These are phyloP conservation scores for Cantharellus cinnabarinus DNA, from an alignment of 768 basidiomycete genomes.

Conservation along the genomic window DNA sequence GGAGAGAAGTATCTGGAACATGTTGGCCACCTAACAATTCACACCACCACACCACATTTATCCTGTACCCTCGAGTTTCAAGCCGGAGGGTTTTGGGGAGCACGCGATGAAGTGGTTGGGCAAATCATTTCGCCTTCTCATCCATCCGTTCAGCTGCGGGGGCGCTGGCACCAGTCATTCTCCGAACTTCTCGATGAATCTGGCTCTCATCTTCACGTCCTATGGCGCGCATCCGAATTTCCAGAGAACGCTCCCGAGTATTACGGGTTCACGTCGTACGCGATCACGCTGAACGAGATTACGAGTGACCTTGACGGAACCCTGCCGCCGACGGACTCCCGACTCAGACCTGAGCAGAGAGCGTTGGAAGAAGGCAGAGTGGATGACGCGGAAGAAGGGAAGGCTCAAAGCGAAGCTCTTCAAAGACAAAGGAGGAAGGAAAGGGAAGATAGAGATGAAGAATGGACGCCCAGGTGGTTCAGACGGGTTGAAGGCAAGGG, in stretches of 20 bases:
- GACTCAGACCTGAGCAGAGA: constrained; percentile 60
- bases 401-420: constrained; percentile 48
- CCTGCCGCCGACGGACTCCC: constrained; percentile 65
- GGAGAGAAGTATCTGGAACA: constrained; percentile 85
- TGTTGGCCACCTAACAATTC: constrained; percentile 52
- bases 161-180: constrained; percentile 76
- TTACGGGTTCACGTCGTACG: constrained; percentile 70
- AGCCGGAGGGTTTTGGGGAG: constrained; percentile 65
- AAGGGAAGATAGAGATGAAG: constrained; percentile 28
- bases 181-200: constrained; percentile 40
- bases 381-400: constrained; percentile 51
- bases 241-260: constrained; percentile 47
- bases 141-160: constrained; percentile 37
- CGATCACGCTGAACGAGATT: constrained; percentile 65
- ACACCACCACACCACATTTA: constrained; percentile 25
- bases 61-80: constrained; percentile 69
- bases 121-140: constrained; percentile 27
- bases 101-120: constrained; percentile 49
- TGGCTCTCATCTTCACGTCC: constrained; percentile 41
- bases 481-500: constrained; percentile 17
- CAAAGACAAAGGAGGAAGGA: constrained; percentile 51
- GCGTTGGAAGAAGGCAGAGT: constrained; percentile 62
- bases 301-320: constrained; percentile 39
- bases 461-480: constrained; percentile 48
- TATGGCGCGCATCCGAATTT: constrained; percentile 62